Evolutionary conservation across 1,284 basidiomycete genomes (phyloP).

Genomic region (Caloboletus inedulis): DNA sequence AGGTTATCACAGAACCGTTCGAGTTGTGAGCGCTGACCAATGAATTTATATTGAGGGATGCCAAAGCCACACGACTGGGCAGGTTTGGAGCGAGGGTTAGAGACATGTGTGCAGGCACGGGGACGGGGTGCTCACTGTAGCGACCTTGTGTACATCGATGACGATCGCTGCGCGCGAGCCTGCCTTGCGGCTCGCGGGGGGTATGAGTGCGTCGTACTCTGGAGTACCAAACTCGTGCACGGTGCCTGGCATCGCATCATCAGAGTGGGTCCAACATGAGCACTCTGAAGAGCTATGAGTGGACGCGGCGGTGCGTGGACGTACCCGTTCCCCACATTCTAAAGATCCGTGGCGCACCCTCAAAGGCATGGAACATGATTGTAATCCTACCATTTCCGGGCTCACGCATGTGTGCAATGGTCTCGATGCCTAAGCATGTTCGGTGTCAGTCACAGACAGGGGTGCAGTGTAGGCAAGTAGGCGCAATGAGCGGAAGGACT

Average conservation of each 20-base stretch:
- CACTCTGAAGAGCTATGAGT: neutral
- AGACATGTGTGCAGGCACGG: neutral
- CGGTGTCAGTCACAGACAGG: neutral
- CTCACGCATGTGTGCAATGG: slow-evolving; percentile 56
- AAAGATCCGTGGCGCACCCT: slow-evolving; percentile 44
- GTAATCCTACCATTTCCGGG: slow-evolving; percentile 50
- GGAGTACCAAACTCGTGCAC: slow-evolving; percentile 51
- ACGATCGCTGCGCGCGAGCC: slow-evolving; percentile 51
- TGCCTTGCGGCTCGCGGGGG: slow-evolving; percentile 38
- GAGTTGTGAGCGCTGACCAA: slow-evolving; percentile 44
- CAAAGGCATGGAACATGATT: slow-evolving; percentile 55
- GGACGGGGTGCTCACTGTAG: slow-evolving; percentile 38
- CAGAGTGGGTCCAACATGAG: neutral
- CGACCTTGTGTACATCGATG: slow-evolving; percentile 34
- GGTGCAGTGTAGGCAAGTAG: neutral
- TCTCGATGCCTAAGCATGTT: slow-evolving; percentile 52
- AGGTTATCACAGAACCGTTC: slow-evolving; percentile 29
- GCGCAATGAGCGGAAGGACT: slow-evolving; percentile 13
- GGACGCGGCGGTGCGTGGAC: neutral
- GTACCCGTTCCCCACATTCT: slow-evolving; percentile 54
- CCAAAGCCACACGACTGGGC: slow-evolving; percentile 32
- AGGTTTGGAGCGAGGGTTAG: neutral
- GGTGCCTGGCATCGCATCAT: slow-evolving; percentile 33
- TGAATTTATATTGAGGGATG: slow-evolving; percentile 45
- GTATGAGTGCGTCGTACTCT: slow-evolving; percentile 48